phyloP scores from a whole-genome alignment of 2,329 filamentous ascomycete genomes.

The Leptographium lundbergii region DNA sequence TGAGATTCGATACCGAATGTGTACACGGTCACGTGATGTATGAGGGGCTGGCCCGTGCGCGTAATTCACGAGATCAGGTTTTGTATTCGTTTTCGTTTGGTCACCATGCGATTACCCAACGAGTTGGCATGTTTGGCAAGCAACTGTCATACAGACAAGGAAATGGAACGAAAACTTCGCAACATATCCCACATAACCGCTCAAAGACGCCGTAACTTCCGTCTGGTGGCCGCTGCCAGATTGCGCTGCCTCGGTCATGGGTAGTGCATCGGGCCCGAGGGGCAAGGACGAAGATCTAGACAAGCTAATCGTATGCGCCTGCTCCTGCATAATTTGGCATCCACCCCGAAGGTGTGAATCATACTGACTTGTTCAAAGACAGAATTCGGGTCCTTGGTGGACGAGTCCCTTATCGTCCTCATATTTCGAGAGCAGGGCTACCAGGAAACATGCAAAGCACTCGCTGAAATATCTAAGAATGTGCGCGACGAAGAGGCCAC shows the following conservation, averaged over 20 bases:
- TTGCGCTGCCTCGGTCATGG: neutral
- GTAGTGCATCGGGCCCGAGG: neutral
- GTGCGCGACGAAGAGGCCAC: conserved; percentile 57
- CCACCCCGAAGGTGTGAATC: neutral
- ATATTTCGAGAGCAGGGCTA: conserved; percentile 61
- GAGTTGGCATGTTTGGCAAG: neutral
- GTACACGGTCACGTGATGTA: neutral
- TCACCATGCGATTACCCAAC: neutral
- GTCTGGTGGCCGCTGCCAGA: neutral
- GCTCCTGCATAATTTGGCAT: neutral
- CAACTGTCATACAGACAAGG: neutral
- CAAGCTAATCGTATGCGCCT: neutral
- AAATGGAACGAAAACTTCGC: neutral
- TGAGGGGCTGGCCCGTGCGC: neutral
- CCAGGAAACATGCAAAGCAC: conserved; percentile 38
- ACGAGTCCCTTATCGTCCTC: conserved; percentile 64
- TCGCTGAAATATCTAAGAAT: conserved; percentile 53
- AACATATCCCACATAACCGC: neutral
- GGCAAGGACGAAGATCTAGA: neutral
- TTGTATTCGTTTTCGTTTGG: neutral
- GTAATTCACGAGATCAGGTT: neutral
- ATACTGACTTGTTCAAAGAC: conserved; percentile 30
- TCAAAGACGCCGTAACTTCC: neutral
- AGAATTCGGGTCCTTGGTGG: conserved; percentile 61
- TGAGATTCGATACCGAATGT: neutral